Evolutionary conservation across 306 rosid species (phyloP).

Genomic region (Dryas drummondii): DNA sequence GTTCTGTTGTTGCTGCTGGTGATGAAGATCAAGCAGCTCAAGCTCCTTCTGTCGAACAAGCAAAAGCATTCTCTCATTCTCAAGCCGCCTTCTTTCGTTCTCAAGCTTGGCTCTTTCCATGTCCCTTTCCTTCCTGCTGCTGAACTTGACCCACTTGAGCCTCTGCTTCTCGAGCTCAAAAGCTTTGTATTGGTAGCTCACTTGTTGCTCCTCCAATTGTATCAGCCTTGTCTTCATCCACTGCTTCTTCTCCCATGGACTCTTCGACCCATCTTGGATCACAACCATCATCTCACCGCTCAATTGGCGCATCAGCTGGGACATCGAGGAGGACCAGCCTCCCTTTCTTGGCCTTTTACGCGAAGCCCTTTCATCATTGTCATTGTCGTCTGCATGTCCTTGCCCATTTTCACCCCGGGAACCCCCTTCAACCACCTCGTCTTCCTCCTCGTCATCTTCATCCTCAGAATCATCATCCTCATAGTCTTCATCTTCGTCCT

Average conservation of each 20-base stretch:
- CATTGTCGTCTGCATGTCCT: slow-evolving; percentile 61
- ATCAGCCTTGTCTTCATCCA: slow-evolving; percentile 59
- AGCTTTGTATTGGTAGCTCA: slow-evolving; percentile 41
- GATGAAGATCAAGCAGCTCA: slow-evolving; percentile 44
- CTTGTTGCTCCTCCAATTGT: slow-evolving; percentile 66
- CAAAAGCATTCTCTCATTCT: slow-evolving; percentile 74
- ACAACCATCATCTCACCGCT: slow-evolving; percentile 49
- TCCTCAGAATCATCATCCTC: slow-evolving; percentile 52
- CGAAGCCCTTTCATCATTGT: slow-evolving; percentile 40
- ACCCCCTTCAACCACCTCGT: slow-evolving; percentile 49
- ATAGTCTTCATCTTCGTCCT: slow-evolving; percentile 47
- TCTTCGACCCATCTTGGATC: slow-evolving; percentile 60
- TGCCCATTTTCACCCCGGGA: slow-evolving; percentile 39
- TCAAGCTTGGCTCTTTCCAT: slow-evolving; percentile 83
- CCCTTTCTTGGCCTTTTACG: slow-evolving; percentile 44
- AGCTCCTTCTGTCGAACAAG: slow-evolving; percentile 64
- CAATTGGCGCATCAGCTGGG: slow-evolving; percentile 44
- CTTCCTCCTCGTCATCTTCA: slow-evolving; percentile 51
- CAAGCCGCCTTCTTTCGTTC: slow-evolving; percentile 53
- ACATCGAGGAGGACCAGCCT: slow-evolving; percentile 14
- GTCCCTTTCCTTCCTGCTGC: slow-evolving; percentile 85
- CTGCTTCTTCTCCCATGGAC: slow-evolving; percentile 72
- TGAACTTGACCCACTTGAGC: slow-evolving; percentile 76
- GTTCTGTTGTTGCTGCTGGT: slow-evolving; percentile 49
- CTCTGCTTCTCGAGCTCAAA: slow-evolving; percentile 81